Percentiles rank a stretch among this genome's conserved stretches.
phyloP scores from a whole-genome alignment of 345 rosid genomes.

The Linum trigynum region DNA sequence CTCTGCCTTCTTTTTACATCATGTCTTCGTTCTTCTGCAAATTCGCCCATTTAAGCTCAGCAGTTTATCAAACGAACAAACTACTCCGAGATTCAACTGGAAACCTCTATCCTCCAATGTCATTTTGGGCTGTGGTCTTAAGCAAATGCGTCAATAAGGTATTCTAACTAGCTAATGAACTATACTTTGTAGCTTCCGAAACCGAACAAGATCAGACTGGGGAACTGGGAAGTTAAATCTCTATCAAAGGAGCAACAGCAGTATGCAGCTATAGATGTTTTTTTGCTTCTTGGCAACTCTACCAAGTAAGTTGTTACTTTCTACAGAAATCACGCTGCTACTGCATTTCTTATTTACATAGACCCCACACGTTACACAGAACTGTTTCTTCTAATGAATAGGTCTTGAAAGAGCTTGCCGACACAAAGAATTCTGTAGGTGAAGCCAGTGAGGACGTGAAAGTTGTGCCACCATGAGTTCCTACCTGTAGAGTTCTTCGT shows the following conservation, averaged over 20 bases:
- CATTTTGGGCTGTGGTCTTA: not conserved
- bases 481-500: not conserved
- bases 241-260: slow-evolving; percentile 51
- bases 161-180: not conserved
- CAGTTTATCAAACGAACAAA: not conserved
- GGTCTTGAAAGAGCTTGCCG: slow-evolving; percentile 47
- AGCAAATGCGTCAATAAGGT: not conserved
- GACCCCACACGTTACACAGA: not conserved
- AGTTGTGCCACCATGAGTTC: not conserved
- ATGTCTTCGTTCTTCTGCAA: not conserved
- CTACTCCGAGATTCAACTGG: not conserved
- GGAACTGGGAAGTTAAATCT: slow-evolving; percentile 63
- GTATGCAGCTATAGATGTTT: slow-evolving; percentile 90
- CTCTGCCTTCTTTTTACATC: no score
- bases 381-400: slow-evolving; percentile 8
- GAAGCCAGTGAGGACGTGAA: not conserved
- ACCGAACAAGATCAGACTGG: slow-evolving; percentile 53
- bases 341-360: no score
- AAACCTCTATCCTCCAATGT: not conserved
- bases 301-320: slow-evolving; percentile 34
- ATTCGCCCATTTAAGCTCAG: not conserved
- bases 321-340: not conserved
- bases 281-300: slow-evolving; percentile 68
- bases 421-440: slow-evolving; percentile 12
- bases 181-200: slow-evolving; percentile 47